Evolutionary conservation across 768 basidiomycete species (phyloP), one percentile per base, ranked within the genome.

Genomic region (Collybia sordida): DNA sequence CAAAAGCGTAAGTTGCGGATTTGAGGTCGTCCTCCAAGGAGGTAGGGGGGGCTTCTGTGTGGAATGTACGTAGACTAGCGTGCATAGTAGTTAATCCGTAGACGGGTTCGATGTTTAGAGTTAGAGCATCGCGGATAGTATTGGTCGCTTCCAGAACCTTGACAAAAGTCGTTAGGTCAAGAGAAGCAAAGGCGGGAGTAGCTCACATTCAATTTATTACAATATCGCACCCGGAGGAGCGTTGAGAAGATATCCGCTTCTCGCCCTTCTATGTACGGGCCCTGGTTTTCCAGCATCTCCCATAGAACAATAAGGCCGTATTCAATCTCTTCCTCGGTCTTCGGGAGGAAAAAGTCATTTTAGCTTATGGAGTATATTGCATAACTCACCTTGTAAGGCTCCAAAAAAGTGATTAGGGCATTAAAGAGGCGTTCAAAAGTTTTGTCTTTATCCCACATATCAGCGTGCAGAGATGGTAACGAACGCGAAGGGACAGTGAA

Each of bases 81-180:
- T 92, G 89, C 72, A 92, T 79, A 4, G 88, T 92, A 12, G 88
- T 90, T 56, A 93, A 67, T 6, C 91, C 91, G 58, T 90, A 92
- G 18, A 93, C 88, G 17, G 92, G 87, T 53, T 90, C 92, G 57
- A 88, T 80, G 54, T 80, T 83, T 8, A 75, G 70, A 19, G 87
- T 81, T 28, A 93, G 72, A 15, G 78, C 76, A 64, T 93, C 90
- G 36, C 91, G 86, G 54, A 93, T 85, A 1, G 84, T 81, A 58
- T 81, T 90, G 11, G 90, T 91, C 4, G 88, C 91, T 63, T 92
- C 89, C 46, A 91, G 73, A 34, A 93, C 83, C 91, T 93, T 47
- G 27, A 18, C 6, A 37, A 54, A 46, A 24, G 39, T 22, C 19
- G 23, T 46, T 18, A 45, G 15, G 14, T 31, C 31, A 3, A 14